Base-by-base conservation (phyloP, 2,329 filamentous ascomycete species). In the Plectosphaerella cucumerina region DNA sequence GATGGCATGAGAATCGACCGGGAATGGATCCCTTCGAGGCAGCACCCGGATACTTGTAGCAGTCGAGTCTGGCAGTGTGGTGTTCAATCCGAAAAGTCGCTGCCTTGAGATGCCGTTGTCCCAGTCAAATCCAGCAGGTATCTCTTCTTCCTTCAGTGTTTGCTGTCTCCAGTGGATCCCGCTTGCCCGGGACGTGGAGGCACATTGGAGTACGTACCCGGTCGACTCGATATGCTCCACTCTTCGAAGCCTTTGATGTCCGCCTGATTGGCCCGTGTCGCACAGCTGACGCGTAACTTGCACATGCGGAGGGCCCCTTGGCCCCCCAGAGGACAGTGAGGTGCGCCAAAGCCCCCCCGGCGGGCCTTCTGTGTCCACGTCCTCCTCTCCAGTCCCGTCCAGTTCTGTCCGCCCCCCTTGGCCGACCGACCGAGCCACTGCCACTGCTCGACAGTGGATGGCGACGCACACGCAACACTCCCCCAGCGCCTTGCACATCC, bases 231-330 rank as follows among this genome's bases (percentile, higher is more conserved):
- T 23, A 39, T 22, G 45, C 22, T 34, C 55, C 55, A 54, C 55
- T 50, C 26, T 26, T 15, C 3, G 26, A 53, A 3, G 34, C 11
- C 10, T 18, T 37, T 48, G 15, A 9, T 26, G 20, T 42, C 15
- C 21, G 14, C 12, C 42, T 51, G 49, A 64, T 64, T 64, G 62
- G 62, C 46, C 47, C 20, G 47, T 50, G 54, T 54, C 56, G 52
- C 56, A 58, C 58, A 61, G 62, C 61, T 65, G 58, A 65, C 62
- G 62, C 62, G 62, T 65, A 65, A 60, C 58, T 54, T 54, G 55
- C 44, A 54, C 55, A 53, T 53, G 53, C 50, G 54, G 52, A 56
- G 49, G 47, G 41, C 51, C 37, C 39, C 54, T 52, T 46, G 48
- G 46, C 50, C n/a, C n/a, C n/a, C n/a, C 48, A 43, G 33, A 41